phyloP scores from a whole-genome alignment of 169 alveolate genomes.

The Cryptosporidium tyzzeri region DNA sequence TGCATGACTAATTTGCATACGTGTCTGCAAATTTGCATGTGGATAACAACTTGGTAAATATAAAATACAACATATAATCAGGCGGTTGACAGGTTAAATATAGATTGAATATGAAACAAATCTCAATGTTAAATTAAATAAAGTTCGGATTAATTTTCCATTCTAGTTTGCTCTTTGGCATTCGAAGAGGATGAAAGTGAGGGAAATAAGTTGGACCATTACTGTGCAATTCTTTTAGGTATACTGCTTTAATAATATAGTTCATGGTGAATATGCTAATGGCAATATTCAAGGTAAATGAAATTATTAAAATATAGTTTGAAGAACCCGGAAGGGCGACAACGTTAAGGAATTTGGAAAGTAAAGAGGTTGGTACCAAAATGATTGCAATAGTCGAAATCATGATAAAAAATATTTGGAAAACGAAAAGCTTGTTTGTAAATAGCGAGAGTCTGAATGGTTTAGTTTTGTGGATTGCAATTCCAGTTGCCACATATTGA shows the following conservation, averaged over 20 bases:
- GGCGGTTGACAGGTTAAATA: too few species aligned
- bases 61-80: neutral
- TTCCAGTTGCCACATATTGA: slow-evolving; percentile 63
- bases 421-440: slow-evolving; percentile 38
- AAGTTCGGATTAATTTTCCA: slow-evolving; percentile 39
- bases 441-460: slow-evolving; percentile 61
- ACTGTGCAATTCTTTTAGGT: slow-evolving; percentile 7
- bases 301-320: slow-evolving; percentile 5
- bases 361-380: slow-evolving; percentile 8
- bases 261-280: slow-evolving; percentile 29
- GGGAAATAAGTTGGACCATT: slow-evolving; percentile 71
- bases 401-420: slow-evolving; percentile 11
- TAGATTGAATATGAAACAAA: neutral
- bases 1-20: neutral
- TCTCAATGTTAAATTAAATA: neutral
- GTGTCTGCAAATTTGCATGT: neutral
- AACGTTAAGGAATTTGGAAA: slow-evolving; percentile 17
- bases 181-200: slow-evolving; percentile 55
- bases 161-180: slow-evolving; percentile 50
- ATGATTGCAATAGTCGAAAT: slow-evolving; percentile 6
- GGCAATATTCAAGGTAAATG: neutral
- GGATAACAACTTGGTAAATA: neutral
- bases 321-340: slow-evolving; percentile 44
- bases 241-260: neutral
- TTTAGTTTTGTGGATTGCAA: slow-evolving; percentile 49